These are phyloP conservation scores for Hygrocybe punicea DNA, from an alignment of 768 basidiomycete genomes.

Conservation along the genomic window DNA sequence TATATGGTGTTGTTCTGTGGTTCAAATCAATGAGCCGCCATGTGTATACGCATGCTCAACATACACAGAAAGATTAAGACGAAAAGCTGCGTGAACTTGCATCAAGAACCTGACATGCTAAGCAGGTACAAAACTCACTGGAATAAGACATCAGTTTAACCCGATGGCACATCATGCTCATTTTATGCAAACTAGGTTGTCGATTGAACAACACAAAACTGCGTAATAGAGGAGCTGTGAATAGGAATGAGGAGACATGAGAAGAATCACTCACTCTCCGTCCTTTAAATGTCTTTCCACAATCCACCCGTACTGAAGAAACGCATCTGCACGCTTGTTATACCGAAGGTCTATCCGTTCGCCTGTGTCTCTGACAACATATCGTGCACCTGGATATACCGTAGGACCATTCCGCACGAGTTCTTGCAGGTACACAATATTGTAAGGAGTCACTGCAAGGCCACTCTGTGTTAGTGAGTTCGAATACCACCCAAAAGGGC, in stretches of 20 bases:
- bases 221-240: not conserved
- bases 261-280: conserved; percentile 77
- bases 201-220: conserved; percentile 96
- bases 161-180: conserved; percentile 99
- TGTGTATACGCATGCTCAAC: conserved; percentile 31
- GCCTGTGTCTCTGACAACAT: conserved; percentile 94
- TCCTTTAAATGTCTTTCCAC: conserved; percentile 97
- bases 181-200: conserved; percentile 97
- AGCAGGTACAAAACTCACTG: conserved; percentile 52
- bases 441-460: conserved; percentile 86
- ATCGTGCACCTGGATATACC: conserved; percentile 92
- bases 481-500: not conserved
- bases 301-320: conserved; percentile 97
- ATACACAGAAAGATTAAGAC: conserved; percentile 96
- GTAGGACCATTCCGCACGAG: conserved; percentile 94
- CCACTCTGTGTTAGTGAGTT: conserved; percentile 7
- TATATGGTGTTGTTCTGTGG: conserved; percentile 88
- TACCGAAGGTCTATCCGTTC: conserved; percentile 96
- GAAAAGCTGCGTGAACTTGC: conserved; percentile 64
- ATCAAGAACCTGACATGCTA: conserved; percentile 8
- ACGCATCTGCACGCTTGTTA: conserved; percentile 92
- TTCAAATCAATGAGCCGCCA: conserved; percentile 27
- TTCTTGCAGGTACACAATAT: conserved; percentile 90
- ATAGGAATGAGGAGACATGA: not conserved
- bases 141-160: conserved; percentile 98